Conservation (phyloP, 331 rosid genomes). For the Malus hybrid region DNA sequence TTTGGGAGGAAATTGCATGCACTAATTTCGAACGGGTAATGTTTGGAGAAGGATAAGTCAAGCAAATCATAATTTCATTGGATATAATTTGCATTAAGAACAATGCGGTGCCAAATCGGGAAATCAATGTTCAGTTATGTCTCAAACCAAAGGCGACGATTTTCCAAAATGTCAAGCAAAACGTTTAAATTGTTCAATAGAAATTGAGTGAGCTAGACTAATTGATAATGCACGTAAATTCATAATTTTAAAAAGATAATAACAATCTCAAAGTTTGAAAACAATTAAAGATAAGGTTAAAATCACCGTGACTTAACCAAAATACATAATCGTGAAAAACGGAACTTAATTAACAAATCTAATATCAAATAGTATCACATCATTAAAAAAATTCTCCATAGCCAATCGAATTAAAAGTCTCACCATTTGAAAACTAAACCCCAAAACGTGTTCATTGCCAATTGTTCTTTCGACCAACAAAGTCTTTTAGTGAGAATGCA, state of each 20-base stretch:
- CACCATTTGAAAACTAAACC: neutral
- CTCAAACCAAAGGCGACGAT: too few relatives aligned
- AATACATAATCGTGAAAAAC: neutral
- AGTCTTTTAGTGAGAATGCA: constrained; percentile 4
- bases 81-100: neutral
- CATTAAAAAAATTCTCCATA: neutral
- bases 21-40: neutral
- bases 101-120: neutral
- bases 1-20: too few relatives aligned
- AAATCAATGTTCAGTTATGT: neutral
- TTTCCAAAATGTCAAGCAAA: neutral
- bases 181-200: too few relatives aligned
- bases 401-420: neutral
- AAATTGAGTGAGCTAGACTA: neutral
- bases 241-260: too few relatives aligned
- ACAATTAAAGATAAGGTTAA: too few relatives aligned
- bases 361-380: too few relatives aligned
- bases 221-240: neutral
- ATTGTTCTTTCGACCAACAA: neutral
- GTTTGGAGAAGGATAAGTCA: neutral
- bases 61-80: neutral
- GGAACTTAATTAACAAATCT: neutral
- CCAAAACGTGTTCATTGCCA: neutral
- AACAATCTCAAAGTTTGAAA: too few relatives aligned
- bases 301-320: neutral